These are phyloP conservation scores for Eucalyptus guilfoylei DNA, from an alignment of 345 rosid species.

Conservation along the genomic window DNA sequence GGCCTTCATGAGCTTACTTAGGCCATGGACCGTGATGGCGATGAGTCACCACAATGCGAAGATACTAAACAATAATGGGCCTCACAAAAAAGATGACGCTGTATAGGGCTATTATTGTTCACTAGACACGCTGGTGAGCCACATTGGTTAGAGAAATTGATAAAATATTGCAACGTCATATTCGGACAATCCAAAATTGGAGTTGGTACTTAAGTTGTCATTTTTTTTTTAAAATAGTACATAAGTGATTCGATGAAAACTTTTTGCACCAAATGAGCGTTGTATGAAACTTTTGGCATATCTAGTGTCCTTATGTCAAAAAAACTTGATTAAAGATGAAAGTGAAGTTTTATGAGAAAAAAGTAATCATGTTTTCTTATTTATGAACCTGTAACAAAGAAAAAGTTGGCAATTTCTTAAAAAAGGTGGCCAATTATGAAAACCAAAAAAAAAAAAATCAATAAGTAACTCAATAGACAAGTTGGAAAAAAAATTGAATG, in stretches of 20 bases:
- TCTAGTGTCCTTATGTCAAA: neutral
- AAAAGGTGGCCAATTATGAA: neutral
- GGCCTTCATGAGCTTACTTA: neutral
- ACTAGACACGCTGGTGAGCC: neutral
- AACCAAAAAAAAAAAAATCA: too few species aligned
- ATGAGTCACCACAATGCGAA: neutral
- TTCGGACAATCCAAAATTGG: neutral
- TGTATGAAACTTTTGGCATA: too few species aligned
- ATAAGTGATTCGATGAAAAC: accelerated
- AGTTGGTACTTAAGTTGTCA: neutral
- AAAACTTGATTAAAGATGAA: neutral
- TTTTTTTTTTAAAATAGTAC: too few species aligned
- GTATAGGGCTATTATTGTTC: too few species aligned
- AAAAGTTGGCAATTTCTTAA: neutral
- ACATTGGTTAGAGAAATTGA: neutral
- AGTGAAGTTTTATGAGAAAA: neutral
- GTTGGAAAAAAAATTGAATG: neutral
- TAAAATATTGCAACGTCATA: too few species aligned
- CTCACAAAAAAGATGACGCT: neutral
- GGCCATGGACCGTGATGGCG: neutral
- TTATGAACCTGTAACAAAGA: neutral
- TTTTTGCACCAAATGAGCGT: neutral
- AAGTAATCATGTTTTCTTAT: neutral
- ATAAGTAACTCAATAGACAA: neutral
- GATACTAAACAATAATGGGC: neutral